Evolutionary conservation across 306 rosid genomes (phyloP).

Genomic region (Rubus parviflorus): DNA sequence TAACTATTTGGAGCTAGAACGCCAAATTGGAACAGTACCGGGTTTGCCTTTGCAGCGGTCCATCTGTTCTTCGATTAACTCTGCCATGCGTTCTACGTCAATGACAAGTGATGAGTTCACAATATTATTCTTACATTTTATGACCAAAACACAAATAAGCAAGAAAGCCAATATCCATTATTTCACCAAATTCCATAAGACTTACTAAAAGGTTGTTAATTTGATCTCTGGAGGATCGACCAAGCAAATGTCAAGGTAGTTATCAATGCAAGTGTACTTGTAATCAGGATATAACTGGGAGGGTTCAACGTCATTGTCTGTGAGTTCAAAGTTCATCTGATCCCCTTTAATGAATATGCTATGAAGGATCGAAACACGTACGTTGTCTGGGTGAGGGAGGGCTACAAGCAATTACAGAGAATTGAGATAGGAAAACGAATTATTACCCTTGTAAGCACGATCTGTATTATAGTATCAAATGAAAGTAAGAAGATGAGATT

Average conservation of each 20-base stretch:
- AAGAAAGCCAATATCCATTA: too few relatives aligned
- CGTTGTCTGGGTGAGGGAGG: slow-evolving; percentile 28
- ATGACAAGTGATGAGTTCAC: too few relatives aligned
- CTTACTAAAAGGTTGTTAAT: slow-evolving; percentile 16
- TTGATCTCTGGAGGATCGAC: slow-evolving; percentile 30
- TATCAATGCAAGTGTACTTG: slow-evolving; percentile 38
- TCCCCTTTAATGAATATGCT: slow-evolving; percentile 45
- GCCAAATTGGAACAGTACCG: too few relatives aligned
- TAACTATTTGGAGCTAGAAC: too few relatives aligned
- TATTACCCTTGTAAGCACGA: too few relatives aligned
- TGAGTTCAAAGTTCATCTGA: slow-evolving; percentile 31
- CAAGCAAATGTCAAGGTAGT: slow-evolving; percentile 38
- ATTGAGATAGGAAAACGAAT: neutral
- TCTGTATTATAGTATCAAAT: too few relatives aligned
- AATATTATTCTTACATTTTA: too few relatives aligned
- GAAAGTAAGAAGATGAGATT: neutral
- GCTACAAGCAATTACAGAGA: slow-evolving; percentile 12
- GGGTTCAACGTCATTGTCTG: slow-evolving; percentile 32
- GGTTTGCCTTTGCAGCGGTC: too few relatives aligned
- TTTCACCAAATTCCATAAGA: too few relatives aligned
- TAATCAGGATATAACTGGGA: slow-evolving; percentile 38
- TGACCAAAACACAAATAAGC: too few relatives aligned
- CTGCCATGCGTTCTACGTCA: too few relatives aligned
- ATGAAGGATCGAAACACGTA: slow-evolving; percentile 28
- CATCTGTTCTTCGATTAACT: too few relatives aligned